phyloP scores from a whole-genome alignment of 1,284 basidiomycete genomes.

The Athelia sp. region DNA sequence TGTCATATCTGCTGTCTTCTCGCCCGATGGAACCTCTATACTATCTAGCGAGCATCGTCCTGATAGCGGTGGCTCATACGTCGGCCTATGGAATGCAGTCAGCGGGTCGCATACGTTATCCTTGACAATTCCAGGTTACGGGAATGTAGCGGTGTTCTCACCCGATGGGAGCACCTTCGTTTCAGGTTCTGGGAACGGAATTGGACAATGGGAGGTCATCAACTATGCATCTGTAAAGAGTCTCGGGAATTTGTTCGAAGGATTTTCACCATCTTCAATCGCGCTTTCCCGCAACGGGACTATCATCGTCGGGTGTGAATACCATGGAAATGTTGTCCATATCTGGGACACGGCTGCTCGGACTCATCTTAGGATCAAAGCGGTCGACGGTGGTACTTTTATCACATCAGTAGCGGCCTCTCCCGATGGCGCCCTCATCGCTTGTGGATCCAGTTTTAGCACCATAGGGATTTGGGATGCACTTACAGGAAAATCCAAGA shows the following conservation, averaged over 20 bases:
- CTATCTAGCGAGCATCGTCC: no score
- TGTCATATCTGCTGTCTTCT: neutral
- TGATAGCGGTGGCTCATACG: no score
- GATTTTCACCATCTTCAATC: no score
- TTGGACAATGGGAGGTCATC: neutral
- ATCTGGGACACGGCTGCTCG: conserved; percentile 14
- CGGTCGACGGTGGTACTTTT: conserved; percentile 8
- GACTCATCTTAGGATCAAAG: conserved; percentile 1
- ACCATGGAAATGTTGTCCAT: no score
- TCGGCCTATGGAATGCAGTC: neutral
- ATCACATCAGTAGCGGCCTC: conserved; percentile 11
- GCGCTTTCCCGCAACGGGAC: no score
- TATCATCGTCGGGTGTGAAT: no score
- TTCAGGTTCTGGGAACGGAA: neutral
- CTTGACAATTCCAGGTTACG: no score
- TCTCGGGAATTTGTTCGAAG: no score
- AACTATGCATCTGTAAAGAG: neutral
- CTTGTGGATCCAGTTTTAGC: conserved; percentile 10
- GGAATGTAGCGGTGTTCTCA: neutral
- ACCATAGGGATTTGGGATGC: conserved; percentile 11
- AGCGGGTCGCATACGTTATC: neutral
- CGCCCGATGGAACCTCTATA: neutral
- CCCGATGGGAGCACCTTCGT: neutral
- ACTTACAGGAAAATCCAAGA: neutral
- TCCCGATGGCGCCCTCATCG: conserved; percentile 10